phyloP scores from a whole-genome alignment of 805 yeast species.

The Barnettozyma californica region DNA sequence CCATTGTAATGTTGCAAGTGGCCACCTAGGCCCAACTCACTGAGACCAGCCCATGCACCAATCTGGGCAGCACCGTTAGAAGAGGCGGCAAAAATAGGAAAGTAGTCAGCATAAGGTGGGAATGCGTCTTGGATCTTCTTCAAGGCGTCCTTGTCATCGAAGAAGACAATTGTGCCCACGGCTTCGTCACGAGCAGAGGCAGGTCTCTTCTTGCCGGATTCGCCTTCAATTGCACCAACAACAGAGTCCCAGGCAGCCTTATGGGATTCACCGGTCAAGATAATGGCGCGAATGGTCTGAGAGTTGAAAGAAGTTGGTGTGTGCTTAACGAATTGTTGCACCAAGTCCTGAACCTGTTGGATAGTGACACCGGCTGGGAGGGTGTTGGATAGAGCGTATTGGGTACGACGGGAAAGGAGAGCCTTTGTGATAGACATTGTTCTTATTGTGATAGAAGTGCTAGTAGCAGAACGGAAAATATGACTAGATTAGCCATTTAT shows the following conservation, averaged over 20 bases:
- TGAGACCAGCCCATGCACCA: slow-evolving; percentile 43
- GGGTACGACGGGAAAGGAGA: slow-evolving; percentile 40
- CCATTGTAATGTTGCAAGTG: slow-evolving; percentile 51
- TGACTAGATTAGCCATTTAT: too few species aligned
- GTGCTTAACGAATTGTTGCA: slow-evolving; percentile 40
- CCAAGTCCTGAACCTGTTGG: slow-evolving; percentile 34
- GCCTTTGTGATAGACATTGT: slow-evolving; percentile 23
- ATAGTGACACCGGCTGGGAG: slow-evolving; percentile 38
- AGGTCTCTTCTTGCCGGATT: slow-evolving; percentile 36
- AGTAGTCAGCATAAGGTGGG: slow-evolving; percentile 37
- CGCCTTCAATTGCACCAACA: slow-evolving; percentile 32
- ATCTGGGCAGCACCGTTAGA: slow-evolving; percentile 47
- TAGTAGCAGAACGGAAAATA: too few species aligned
- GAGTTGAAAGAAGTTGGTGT: slow-evolving; percentile 50
- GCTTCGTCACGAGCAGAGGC: slow-evolving; percentile 39
- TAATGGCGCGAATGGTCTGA: slow-evolving; percentile 44
- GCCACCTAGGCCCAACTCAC: slow-evolving; percentile 41
- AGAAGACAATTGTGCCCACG: slow-evolving; percentile 45
- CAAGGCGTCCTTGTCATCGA: slow-evolving; percentile 37
- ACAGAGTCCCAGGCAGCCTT: slow-evolving; percentile 41
- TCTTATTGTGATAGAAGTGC: neutral
- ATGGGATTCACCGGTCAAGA: slow-evolving; percentile 42
- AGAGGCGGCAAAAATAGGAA: slow-evolving; percentile 45
- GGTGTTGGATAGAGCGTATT: slow-evolving; percentile 40
- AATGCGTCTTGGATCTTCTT: slow-evolving; percentile 37